Evolutionary conservation across 768 basidiomycete genomes (phyloP).

Genomic region (Trametes coccinea): DNA sequence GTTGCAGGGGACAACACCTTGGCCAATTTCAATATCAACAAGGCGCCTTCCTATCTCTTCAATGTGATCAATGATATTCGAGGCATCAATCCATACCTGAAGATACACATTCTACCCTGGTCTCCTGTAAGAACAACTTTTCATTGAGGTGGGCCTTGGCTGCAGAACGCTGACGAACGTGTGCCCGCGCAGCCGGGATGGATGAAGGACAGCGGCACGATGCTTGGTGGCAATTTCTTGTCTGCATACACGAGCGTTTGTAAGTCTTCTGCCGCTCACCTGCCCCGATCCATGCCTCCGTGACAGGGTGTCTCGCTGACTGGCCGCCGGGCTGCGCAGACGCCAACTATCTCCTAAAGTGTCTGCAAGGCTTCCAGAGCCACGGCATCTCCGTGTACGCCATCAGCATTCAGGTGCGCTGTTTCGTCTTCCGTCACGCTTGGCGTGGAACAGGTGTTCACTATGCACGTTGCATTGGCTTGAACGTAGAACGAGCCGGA

Average conservation of each 20-base stretch:
- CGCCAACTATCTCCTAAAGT: slow-evolving; percentile 71
- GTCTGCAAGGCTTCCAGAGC: slow-evolving; percentile 64
- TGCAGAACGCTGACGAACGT: background rate
- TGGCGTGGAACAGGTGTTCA: too few relatives aligned
- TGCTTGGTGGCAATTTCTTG: slow-evolving; percentile 64
- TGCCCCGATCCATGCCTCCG: background rate
- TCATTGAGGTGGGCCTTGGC: background rate
- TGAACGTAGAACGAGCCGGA: slow-evolving; percentile 51
- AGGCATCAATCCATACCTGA: slow-evolving; percentile 52
- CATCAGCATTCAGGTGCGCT: slow-evolving; percentile 51
- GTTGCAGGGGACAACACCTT: slow-evolving; percentile 61
- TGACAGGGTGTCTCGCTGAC: background rate
- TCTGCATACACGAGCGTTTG: slow-evolving; percentile 49
- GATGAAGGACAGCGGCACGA: slow-evolving; percentile 71
- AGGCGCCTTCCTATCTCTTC: slow-evolving; percentile 63
- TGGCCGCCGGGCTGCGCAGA: slow-evolving; percentile 40
- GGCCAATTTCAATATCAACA: slow-evolving; percentile 54
- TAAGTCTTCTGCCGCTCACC: slow-evolving; percentile 34
- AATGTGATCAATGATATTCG: slow-evolving; percentile 64
- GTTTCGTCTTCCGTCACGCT: background rate
- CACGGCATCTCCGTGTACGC: slow-evolving; percentile 65
- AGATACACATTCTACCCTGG: slow-evolving; percentile 69
- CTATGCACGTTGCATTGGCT: background rate
- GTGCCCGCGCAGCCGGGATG: slow-evolving; percentile 57
- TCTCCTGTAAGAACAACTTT: slow-evolving; percentile 54